phyloP scores from a whole-genome alignment of 495 filamentous ascomycete species.

The Sordaria brevicollis region DNA sequence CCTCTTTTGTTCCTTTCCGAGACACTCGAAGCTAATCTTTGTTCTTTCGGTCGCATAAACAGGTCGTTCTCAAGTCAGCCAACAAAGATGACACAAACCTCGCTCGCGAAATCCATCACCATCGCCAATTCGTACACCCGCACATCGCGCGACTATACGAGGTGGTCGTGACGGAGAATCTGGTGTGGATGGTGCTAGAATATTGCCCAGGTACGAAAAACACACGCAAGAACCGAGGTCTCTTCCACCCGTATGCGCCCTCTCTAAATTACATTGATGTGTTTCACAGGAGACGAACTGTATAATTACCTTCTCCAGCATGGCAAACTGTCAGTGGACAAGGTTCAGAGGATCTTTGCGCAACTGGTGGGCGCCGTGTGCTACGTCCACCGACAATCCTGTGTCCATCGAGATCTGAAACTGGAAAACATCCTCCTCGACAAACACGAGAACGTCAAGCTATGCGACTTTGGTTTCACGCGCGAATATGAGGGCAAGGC shows the following conservation, averaged over 20 bases:
- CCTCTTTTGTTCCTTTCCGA: neutral
- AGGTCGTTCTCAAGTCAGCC: constrained; percentile 97
- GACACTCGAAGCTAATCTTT: neutral
- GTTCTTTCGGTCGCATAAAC: constrained; percentile 1
- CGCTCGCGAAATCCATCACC: constrained; percentile 94
- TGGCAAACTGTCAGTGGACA: constrained; percentile 73
- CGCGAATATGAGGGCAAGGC: constrained; percentile 92
- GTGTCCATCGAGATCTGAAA: constrained; percentile 94
- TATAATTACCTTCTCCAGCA: constrained; percentile 89
- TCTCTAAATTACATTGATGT: constrained; percentile 9
- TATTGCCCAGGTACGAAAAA: constrained; percentile 76
- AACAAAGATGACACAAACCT: constrained; percentile 94
- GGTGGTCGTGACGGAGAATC: constrained; percentile 86
- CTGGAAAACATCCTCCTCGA: constrained; percentile 95
- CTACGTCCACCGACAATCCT: constrained; percentile 91
- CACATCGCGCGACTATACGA: constrained; percentile 97
- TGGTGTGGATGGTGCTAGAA: constrained; percentile 95
- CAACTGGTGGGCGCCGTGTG: constrained; percentile 92
- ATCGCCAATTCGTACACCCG: constrained; percentile 93
- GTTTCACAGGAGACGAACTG: constrained; percentile 71
- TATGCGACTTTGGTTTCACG: constrained; percentile 98
- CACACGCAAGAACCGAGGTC: neutral
- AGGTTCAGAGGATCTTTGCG: constrained; percentile 91
- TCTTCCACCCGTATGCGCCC: neutral
- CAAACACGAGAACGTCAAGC: constrained; percentile 94